phyloP scores from a whole-genome alignment of 495 filamentous ascomycete genomes.

The Aspergillus homomorphus region DNA sequence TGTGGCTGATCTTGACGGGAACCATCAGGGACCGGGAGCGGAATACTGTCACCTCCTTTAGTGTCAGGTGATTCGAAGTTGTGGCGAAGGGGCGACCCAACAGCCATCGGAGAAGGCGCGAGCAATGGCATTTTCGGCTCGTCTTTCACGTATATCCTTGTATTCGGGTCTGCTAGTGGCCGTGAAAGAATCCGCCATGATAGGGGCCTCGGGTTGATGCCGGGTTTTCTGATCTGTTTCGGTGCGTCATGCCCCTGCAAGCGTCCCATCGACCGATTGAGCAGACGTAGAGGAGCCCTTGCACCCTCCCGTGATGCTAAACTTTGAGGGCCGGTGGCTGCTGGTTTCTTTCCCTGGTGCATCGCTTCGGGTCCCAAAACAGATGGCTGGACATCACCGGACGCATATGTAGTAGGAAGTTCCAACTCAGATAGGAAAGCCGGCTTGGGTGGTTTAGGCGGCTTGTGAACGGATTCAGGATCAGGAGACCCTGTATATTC shows the following conservation, averaged over 20 bases:
- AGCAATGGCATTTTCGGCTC: conserved; percentile 15
- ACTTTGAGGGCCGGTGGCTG: background rate
- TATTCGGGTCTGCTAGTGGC: background rate
- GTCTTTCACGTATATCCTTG: conserved; percentile 4
- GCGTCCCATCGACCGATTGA: background rate
- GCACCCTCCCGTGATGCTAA: background rate
- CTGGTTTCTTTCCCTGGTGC: background rate
- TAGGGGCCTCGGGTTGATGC: background rate
- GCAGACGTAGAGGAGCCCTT: background rate
- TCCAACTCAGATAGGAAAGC: conserved; percentile 11
- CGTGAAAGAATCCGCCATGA: conserved; percentile 10
- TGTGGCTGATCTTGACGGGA: background rate
- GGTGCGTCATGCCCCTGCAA: background rate
- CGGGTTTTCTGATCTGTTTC: background rate
- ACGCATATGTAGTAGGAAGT: background rate
- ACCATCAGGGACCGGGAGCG: background rate
- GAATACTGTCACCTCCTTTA: background rate
- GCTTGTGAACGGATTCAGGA: conserved; percentile 1
- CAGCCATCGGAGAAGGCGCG: conserved; percentile 12
- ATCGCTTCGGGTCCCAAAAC: background rate
- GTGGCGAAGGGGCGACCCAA: conserved; percentile 12
- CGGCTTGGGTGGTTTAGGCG: conserved; percentile 14
- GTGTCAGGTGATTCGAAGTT: background rate
- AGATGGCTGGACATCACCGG: background rate
- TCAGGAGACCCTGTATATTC: background rate